Evolutionary conservation across 192 early-diverging fungal genomes (phyloP).

Genomic region (Nowakowskiella sp.): DNA sequence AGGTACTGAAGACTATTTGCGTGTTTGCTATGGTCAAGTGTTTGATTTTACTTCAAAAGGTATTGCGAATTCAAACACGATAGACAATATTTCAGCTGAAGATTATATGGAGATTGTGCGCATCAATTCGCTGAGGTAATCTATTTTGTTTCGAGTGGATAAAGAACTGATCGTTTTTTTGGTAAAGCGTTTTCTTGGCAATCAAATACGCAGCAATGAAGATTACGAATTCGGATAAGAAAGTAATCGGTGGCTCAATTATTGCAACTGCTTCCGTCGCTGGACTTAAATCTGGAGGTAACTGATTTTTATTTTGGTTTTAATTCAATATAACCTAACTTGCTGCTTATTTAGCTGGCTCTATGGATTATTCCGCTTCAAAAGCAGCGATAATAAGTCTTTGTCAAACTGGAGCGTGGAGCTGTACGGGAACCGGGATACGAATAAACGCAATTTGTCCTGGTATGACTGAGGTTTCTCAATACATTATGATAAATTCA

Average conservation of each 20-base stretch:
- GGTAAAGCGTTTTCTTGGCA: constrained; percentile 40
- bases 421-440: constrained; percentile 29
- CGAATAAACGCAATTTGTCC: constrained; percentile 47
- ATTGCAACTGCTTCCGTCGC: constrained; percentile 45
- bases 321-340: no score
- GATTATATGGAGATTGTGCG: constrained; percentile 28
- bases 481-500: background rate
- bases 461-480: no score
- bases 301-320: no score
- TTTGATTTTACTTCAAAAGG: constrained; percentile 21
- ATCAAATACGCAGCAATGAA: constrained; percentile 44
- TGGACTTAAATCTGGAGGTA: constrained; percentile 37
- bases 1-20: constrained; percentile 15
- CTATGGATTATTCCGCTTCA: constrained; percentile 44
- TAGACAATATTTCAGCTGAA: constrained; percentile 23
- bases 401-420: constrained; percentile 28
- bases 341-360: no score
- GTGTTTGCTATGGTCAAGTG: constrained; percentile 3
- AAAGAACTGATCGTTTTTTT: no score
- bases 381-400: constrained; percentile 49
- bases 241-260: constrained; percentile 33
- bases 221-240: constrained; percentile 31
- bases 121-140: constrained; percentile 34
- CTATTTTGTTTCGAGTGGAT: background rate
- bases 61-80: constrained; percentile 14